Evolutionary conservation across 2,329 filamentous ascomycete species (phyloP), one percentile per base, ranked within the genome.

Genomic region (Ophiostoma populinum): DNA sequence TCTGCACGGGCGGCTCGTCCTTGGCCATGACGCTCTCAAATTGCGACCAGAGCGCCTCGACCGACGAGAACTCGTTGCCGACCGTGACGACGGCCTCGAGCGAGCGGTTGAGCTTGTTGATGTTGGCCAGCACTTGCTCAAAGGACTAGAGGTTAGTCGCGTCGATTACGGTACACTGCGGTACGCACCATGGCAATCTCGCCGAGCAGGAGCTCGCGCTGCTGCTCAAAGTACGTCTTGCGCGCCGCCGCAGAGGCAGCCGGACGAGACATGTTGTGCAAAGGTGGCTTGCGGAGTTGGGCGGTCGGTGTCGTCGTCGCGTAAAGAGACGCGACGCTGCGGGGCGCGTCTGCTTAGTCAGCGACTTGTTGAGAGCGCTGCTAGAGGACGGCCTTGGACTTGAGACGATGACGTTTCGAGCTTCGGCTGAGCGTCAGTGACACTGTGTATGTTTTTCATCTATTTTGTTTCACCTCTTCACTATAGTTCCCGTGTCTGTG

Each of bases 11-110:
- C 13, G 49, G 48, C 34, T 42, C 41, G 24, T 47, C 51, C 49
- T 78, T 81, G 7, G 72, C 81, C 86, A 94, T 95, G 47, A 95
- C 86, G 45, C 77, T 80, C 59, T 98, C 90, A 51, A 98, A 95
- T 49, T 92, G 83, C 25, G 81, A 92, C 90, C 90, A 98, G 12
- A 98, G 67, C 20, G 83, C 85, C 55, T 98, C 90, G 28, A 98
- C 90, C 4, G 83, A 86, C n/a, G 80, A 77, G 57, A 98, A 94
- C 51, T 98, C 90, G 56, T 93, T 93, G 24, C 90, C 90, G 35
- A 98, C 87, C 31, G 83, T 76, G 40, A 92, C 86, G 15, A 95
- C 79, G 37, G 85, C 80, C 56, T 98, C 87, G 13, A 98, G 62
- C 25, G 79, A 87, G 22, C 87, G 75, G 54, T 95, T 98, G 40